Percentiles rank a stretch among this genome's conserved stretches.
Evolutionary conservation across 345 rosid species (phyloP).

Genomic region (Passiflora organensis): DNA sequence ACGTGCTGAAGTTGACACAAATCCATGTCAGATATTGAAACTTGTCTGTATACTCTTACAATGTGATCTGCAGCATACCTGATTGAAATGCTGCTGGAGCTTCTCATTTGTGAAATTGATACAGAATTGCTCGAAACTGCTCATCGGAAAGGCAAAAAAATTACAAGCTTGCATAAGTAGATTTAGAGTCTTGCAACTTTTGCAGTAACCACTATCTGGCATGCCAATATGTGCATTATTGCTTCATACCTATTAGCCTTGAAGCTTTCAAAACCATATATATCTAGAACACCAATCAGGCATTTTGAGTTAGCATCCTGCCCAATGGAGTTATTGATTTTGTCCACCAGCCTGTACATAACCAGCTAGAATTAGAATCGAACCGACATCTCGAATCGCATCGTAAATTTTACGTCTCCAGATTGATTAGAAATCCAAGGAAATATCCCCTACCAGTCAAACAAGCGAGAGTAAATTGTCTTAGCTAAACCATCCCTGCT

Average conservation of each 20-base stretch:
- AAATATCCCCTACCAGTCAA: constrained; percentile 62
- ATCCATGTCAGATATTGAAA: constrained; percentile 15
- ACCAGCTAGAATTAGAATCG: constrained; percentile 13
- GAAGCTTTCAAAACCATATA: constrained; percentile 95
- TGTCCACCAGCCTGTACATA: constrained; percentile 71
- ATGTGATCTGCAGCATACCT: constrained; percentile 39
- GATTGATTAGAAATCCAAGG: not conserved
- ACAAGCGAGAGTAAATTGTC: constrained; percentile 79
- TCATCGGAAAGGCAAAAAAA: constrained; percentile 2
- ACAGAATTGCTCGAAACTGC: constrained; percentile 96
- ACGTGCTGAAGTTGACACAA: constrained; percentile 64
- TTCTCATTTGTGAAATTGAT: constrained; percentile 95
- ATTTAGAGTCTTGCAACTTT: not conserved
- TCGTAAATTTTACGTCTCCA: too few relatives aligned
- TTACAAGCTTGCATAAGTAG: not conserved
- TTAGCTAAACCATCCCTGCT: constrained; percentile 93
- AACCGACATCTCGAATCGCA: not conserved
- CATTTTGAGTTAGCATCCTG: constrained; percentile 80
- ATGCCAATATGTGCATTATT: too few relatives aligned
- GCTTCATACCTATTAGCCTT: constrained; percentile 82
- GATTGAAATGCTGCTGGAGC: constrained; percentile 96
- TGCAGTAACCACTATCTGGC: not conserved
- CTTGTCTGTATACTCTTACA: not conserved
- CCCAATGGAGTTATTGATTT: constrained; percentile 80
- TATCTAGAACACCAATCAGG: constrained; percentile 88